Conservation (phyloP, 2,329 filamentous ascomycete genomes). For the Colletotrichum salicis region DNA sequence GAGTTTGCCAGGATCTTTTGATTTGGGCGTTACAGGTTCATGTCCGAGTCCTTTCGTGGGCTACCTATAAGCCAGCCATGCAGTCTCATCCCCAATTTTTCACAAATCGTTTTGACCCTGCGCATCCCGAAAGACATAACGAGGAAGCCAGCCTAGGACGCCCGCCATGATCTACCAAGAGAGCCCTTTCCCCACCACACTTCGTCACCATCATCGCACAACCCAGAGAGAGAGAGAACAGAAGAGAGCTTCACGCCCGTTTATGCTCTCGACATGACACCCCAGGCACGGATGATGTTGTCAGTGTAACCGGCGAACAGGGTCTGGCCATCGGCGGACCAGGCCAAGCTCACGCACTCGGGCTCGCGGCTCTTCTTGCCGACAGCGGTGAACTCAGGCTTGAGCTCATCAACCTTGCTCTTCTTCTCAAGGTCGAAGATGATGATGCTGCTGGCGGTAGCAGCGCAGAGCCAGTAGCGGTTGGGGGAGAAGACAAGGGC, state of each 20-base stretch:
- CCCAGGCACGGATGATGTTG: slow-evolving; percentile 98
- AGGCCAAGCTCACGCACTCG: slow-evolving; percentile 97
- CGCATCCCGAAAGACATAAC: slow-evolving; percentile 56
- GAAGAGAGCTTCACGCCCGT: slow-evolving; percentile 36
- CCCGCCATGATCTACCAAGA: slow-evolving; percentile 57
- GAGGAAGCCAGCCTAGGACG: slow-evolving; percentile 59
- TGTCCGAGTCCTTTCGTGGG: slow-evolving; percentile 51
- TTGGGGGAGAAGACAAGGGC: slow-evolving; percentile 99
- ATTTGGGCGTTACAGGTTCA: slow-evolving; percentile 48
- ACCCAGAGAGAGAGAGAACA: slow-evolving; percentile 35
- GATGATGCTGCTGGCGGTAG: slow-evolving; percentile 97
- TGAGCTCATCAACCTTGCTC: slow-evolving; percentile 99
- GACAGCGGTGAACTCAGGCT: slow-evolving; percentile 94
- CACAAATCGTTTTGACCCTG: slow-evolving; percentile 43
- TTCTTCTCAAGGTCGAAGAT: slow-evolving; percentile 99
- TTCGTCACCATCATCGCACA: slow-evolving; percentile 34
- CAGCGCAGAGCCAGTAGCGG: slow-evolving; percentile 99
- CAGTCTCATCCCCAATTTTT: slow-evolving; percentile 37
- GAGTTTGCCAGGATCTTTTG: slow-evolving; percentile 42
- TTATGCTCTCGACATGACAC: slow-evolving; percentile 95
- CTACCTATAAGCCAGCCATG: slow-evolving; percentile 50
- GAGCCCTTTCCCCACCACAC: slow-evolving; percentile 33
- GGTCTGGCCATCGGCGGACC: slow-evolving; percentile 98
- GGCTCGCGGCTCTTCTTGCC: slow-evolving; percentile 99
- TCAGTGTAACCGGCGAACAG: slow-evolving; percentile 99